phyloP scores from a whole-genome alignment of 176 grass and related monocot species.

The Eleusine coracana region DNA sequence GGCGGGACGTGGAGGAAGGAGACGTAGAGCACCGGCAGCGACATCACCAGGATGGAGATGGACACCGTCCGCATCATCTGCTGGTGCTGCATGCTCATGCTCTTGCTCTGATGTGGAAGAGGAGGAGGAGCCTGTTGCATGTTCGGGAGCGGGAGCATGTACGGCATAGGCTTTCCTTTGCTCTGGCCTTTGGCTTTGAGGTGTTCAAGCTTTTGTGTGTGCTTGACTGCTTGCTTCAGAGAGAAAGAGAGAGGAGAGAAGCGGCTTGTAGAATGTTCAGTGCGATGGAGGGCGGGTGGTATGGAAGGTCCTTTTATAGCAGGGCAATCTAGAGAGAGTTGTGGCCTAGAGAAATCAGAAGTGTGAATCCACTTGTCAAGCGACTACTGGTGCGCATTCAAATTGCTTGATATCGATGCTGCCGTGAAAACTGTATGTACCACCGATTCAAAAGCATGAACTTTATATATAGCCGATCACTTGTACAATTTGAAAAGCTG shows the following conservation, averaged over 20 bases:
- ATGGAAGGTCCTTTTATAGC: constrained; percentile 48
- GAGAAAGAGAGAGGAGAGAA: background rate
- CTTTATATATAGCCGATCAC: no score
- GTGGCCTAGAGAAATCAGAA: background rate
- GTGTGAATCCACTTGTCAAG: constrained; percentile 13
- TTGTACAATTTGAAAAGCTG: no score
- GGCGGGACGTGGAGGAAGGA: constrained; percentile 87
- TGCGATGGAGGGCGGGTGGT: constrained; percentile 15
- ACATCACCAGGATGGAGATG: constrained; percentile 80
- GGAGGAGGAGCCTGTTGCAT: constrained; percentile 26
- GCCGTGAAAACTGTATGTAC: background rate
- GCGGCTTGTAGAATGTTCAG: constrained; percentile 29
- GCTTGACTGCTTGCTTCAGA: background rate
- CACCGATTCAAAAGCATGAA: no score
- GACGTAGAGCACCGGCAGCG: constrained; percentile 81
- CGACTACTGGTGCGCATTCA: background rate
- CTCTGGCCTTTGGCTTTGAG: background rate
- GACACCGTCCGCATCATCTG: constrained; percentile 56
- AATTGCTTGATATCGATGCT: background rate
- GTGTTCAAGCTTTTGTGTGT: background rate
- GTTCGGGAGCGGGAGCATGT: constrained; percentile 45
- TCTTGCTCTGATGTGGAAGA: background rate
- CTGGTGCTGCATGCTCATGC: background rate
- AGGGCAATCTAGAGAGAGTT: background rate
- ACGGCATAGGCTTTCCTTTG: background rate